Conservation (phyloP, 129 eudicot species). For the Flaveria trinervia region DNA sequence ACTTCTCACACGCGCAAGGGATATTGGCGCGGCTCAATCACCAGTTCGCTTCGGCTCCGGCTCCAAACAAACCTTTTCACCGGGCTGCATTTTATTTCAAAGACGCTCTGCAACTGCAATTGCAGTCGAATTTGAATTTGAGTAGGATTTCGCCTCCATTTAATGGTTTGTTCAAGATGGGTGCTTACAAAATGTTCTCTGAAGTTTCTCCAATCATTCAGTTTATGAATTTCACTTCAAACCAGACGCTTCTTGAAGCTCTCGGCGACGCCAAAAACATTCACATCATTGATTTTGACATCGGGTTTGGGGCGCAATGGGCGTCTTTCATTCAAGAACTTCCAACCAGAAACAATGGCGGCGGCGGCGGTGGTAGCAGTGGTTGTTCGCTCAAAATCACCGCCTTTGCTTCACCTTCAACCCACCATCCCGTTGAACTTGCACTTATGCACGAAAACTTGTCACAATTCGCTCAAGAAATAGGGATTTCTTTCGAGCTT, state of each 20-base stretch:
- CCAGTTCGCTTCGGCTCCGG: constrained; percentile 47
- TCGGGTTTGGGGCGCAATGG: constrained; percentile 83
- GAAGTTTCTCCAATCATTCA: constrained; percentile 67
- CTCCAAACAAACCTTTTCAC: constrained; percentile 52
- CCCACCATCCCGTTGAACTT: constrained; percentile 62
- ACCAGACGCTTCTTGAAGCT: constrained; percentile 65
- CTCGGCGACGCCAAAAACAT: constrained; percentile 49
- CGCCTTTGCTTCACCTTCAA: constrained; percentile 69
- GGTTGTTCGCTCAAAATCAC: constrained; percentile 56
- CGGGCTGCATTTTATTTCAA: constrained; percentile 60
- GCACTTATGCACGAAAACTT: constrained; percentile 61
- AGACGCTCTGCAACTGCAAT: constrained; percentile 49
- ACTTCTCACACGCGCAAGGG: constrained; percentile 80
- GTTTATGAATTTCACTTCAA: constrained; percentile 63
- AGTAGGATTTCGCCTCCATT: constrained; percentile 34
- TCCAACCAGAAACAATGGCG: constrained; percentile 38
- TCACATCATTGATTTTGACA: constrained; percentile 71
- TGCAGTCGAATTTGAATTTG: constrained; percentile 28
- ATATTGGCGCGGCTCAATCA: constrained; percentile 99
- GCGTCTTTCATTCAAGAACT: constrained; percentile 73
- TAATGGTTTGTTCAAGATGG: constrained; percentile 63
- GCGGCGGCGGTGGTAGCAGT: constrained; percentile 17
- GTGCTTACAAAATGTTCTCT: constrained; percentile 62
- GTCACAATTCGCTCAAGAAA: constrained; percentile 55
- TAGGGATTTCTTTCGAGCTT: constrained; percentile 53